Conservation (phyloP, 1,139 yeast species). For the Blastobotrys illinoisensis region DNA sequence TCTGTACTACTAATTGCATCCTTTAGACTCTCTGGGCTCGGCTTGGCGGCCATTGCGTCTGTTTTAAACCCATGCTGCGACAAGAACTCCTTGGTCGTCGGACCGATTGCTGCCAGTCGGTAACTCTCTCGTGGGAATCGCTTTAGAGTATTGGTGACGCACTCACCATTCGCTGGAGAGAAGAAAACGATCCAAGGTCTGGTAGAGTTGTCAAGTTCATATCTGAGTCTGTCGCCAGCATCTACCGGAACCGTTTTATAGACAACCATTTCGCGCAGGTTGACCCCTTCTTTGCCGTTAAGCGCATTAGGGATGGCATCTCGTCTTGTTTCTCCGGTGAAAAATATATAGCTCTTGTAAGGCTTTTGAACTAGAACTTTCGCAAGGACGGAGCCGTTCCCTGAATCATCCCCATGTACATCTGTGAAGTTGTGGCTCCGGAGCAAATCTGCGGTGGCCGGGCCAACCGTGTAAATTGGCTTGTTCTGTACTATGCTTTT, state of each 20-base stretch:
- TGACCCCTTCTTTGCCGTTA: conserved; percentile 37
- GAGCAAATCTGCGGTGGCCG: conserved; percentile 71
- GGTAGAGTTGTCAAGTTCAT: background rate
- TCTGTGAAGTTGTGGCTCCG: conserved; percentile 56
- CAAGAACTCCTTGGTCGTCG: conserved; percentile 75
- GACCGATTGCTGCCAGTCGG: conserved; percentile 82
- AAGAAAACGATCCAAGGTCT: conserved; percentile 56
- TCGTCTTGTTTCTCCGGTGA: conserved; percentile 81
- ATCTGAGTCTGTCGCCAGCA: background rate
- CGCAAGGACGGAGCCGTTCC: conserved; percentile 71
- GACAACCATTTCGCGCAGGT: conserved; percentile 59
- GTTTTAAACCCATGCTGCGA: conserved; percentile 48
- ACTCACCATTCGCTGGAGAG: conserved; percentile 83
- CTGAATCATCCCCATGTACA: conserved; percentile 72
- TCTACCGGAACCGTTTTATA: conserved; percentile 52
- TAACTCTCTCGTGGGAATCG: conserved; percentile 23
- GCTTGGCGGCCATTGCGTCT: conserved; percentile 61
- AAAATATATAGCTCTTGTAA: conserved; percentile 48
- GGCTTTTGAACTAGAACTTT: conserved; percentile 41
- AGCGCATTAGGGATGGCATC: conserved; percentile 73
- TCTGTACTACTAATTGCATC: conserved; percentile 28
- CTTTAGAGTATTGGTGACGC: conserved; percentile 41
- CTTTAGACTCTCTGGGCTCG: conserved; percentile 59
- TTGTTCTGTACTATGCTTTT: conserved; percentile 31
- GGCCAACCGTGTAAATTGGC: conserved; percentile 84